These are phyloP conservation scores for Botrytis tulipae DNA, from an alignment of 2,329 filamentous ascomycete genomes.

Conservation along the genomic window DNA sequence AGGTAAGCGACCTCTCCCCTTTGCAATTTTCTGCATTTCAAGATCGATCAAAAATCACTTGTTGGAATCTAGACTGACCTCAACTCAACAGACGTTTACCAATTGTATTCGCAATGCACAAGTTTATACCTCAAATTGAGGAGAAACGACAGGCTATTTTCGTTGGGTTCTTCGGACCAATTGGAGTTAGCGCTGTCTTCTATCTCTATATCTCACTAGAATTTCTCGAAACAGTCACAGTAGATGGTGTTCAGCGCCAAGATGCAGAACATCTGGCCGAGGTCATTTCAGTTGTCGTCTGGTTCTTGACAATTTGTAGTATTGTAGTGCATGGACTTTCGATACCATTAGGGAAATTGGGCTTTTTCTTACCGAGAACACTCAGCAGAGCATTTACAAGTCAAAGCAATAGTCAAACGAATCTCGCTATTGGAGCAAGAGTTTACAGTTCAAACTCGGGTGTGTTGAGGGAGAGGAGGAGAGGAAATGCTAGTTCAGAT, in stretches of 20 bases:
- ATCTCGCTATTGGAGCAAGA: not conserved
- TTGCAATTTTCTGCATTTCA: not conserved
- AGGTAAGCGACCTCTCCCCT: conserved; percentile 42
- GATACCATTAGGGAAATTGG: conserved; percentile 71
- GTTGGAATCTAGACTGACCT: not conserved
- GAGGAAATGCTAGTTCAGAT: not conserved
- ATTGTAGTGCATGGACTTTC: conserved; percentile 82
- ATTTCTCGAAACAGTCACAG: conserved; percentile 61
- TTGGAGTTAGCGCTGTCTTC: conserved; percentile 87
- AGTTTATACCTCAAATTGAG: conserved; percentile 76
- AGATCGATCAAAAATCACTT: conserved; percentile 14
- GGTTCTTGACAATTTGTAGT: conserved; percentile 82
- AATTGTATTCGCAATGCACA: conserved; percentile 70
- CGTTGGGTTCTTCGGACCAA: conserved; percentile 89
- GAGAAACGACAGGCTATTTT: conserved; percentile 73
- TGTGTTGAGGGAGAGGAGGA: not conserved
- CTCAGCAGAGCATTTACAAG: conserved; percentile 46
- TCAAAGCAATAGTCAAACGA: conserved; percentile 24
- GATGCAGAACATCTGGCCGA: conserved; percentile 68
- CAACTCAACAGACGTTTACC: conserved; percentile 56
- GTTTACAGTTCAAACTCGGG: not conserved
- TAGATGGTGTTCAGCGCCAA: conserved; percentile 57
- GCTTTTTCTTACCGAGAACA: conserved; percentile 59
- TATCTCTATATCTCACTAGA: conserved; percentile 81
- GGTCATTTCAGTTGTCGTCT: conserved; percentile 69